Evolutionary conservation across 2,329 filamentous ascomycete genomes (phyloP).

Genomic region (Clarireedia hainanense): DNA sequence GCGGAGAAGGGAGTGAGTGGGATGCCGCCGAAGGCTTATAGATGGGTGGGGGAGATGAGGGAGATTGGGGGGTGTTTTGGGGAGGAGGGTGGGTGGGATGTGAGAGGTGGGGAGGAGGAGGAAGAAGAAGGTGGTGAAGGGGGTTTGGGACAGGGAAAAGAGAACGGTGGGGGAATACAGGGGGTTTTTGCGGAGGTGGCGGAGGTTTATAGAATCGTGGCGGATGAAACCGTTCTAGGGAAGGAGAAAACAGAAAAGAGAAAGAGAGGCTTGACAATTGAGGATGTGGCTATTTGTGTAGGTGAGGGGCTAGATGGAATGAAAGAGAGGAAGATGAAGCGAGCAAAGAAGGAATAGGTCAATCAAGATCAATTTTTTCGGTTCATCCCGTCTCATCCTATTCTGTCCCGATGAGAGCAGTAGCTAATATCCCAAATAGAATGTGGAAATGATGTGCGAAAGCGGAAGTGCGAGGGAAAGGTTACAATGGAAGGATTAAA

Average conservation of each 20-base stretch:
- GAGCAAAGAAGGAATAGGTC: constrained; percentile 28
- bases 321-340: constrained; percentile 22
- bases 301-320: constrained; percentile 39
- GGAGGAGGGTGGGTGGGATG: constrained; percentile 57
- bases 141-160: constrained; percentile 14
- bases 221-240: constrained; percentile 53
- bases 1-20: constrained; percentile 45
- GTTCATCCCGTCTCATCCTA: not conserved
- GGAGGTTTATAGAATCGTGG: constrained; percentile 52
- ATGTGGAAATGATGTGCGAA: too few relatives aligned
- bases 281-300: constrained; percentile 47
- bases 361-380: not conserved
- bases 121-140: constrained; percentile 10
- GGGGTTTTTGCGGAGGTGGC: constrained; percentile 53
- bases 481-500: not conserved
- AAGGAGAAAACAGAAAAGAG: constrained; percentile 49
- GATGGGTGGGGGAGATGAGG: constrained; percentile 72
- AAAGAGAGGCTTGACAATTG: constrained; percentile 45
- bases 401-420: not conserved
- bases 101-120: constrained; percentile 17
- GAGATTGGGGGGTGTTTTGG: constrained; percentile 57
- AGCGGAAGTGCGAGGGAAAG: too few relatives aligned
- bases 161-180: constrained; percentile 15
- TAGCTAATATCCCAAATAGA: too few relatives aligned
- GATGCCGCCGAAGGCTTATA: constrained; percentile 67